These are phyloP conservation scores for Lonicera japonica DNA, from an alignment of 129 eudicot genomes.

Conservation along the genomic window DNA sequence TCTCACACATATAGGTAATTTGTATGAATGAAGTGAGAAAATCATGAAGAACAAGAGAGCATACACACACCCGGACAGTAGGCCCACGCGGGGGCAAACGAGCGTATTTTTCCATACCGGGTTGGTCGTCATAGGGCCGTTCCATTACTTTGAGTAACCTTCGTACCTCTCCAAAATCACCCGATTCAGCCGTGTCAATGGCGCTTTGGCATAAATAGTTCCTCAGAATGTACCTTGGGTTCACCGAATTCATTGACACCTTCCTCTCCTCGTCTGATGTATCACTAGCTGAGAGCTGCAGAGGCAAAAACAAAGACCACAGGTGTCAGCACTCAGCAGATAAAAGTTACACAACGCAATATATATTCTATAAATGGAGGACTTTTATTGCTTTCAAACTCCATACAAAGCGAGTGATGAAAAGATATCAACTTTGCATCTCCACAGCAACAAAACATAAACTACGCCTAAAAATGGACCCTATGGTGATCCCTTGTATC, in stretches of 20 bases:
- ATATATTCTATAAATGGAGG: no score
- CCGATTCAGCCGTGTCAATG: conserved; percentile 87
- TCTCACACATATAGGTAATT: not conserved
- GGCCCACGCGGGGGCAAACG: conserved; percentile 99
- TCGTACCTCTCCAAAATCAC: conserved; percentile 83
- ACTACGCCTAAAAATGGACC: no score
- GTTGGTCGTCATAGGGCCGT: conserved; percentile 87
- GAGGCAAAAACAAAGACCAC: conserved; percentile 4
- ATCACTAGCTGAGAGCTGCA: conserved; percentile 61
- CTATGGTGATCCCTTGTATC: no score
- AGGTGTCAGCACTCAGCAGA: no score
- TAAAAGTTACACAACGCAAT: no score
- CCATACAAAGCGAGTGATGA: not conserved
- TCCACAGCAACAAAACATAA: not conserved
- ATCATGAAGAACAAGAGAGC: conserved; percentile 96
- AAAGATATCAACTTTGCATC: not conserved
- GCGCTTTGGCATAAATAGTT: conserved; percentile 94
- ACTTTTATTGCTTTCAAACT: no score
- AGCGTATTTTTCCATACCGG: conserved; percentile 95
- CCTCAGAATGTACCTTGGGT: conserved; percentile 84
- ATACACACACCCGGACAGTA: conserved; percentile 96
- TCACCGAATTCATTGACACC: conserved; percentile 67
- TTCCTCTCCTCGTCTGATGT: conserved; percentile 69
- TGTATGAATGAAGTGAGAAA: not conserved
- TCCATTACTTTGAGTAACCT: conserved; percentile 74